These are phyloP conservation scores for Gloeostereum incarnatum DNA, from an alignment of 768 basidiomycete genomes.

Conservation along the genomic window DNA sequence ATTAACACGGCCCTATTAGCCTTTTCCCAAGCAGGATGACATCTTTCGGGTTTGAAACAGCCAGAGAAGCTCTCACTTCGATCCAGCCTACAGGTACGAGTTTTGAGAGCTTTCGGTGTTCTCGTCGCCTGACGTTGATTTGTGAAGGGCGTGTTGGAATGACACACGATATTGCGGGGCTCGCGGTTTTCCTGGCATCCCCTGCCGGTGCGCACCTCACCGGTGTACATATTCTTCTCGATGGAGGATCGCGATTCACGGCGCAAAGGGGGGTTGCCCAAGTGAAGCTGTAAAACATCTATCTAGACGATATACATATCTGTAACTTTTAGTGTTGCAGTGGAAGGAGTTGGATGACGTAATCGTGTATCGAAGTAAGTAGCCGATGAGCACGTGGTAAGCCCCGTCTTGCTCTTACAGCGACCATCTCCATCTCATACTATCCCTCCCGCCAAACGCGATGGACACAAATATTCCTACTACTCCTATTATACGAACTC, in stretches of 20 bases:
- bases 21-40: conserved; percentile 86
- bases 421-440: no score
- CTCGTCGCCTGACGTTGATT: conserved; percentile 3
- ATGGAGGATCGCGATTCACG: conserved; percentile 46
- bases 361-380: no score
- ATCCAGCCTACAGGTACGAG: conserved; percentile 54
- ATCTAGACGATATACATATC: no score
- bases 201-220: conserved; percentile 70
- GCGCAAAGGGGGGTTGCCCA: neutral
- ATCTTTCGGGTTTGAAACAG: conserved; percentile 50
- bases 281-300: neutral
- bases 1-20: conserved; percentile 18
- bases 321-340: no score
- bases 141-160: conserved; percentile 52
- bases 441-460: no score
- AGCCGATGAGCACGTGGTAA: no score
- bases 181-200: conserved; percentile 60
- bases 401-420: no score
- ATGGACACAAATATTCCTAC: no score
- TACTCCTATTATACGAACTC: no score
- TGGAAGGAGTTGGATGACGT: no score
- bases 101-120: neutral
- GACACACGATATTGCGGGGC: conserved; percentile 62
- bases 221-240: conserved; percentile 61
- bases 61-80: conserved; percentile 39